These are phyloP conservation scores for Colletotrichum sp. DNA, from an alignment of 2,329 filamentous ascomycete species.

Conservation along the genomic window DNA sequence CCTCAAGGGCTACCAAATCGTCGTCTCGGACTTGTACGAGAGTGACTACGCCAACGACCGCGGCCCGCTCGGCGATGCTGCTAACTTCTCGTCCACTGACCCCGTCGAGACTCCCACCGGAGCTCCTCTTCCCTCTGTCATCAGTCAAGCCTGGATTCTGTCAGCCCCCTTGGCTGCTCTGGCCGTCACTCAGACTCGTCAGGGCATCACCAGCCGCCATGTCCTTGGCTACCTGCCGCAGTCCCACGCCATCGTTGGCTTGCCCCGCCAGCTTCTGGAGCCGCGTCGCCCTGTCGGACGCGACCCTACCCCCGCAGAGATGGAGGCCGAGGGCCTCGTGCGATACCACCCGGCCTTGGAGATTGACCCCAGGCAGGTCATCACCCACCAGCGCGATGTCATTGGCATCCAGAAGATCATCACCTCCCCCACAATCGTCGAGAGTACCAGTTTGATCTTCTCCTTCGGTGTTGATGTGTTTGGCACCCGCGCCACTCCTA, in stretches of 20 bases:
- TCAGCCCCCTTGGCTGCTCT: conserved; percentile 80
- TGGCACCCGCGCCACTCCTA: conserved; percentile 84
- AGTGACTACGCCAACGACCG: conserved; percentile 84
- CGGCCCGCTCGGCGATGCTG: conserved; percentile 72
- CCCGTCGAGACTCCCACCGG: conserved; percentile 63
- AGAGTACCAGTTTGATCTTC: conserved; percentile 90
- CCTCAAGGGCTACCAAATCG: conserved; percentile 84
- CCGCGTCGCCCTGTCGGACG: conserved; percentile 85
- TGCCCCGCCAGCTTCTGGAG: conserved; percentile 81
- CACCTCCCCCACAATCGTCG: conserved; percentile 78
- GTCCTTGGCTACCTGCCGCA: conserved; percentile 80
- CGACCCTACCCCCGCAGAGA: conserved; percentile 79
- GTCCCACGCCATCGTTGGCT: conserved; percentile 75
- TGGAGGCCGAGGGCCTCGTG: conserved; percentile 78
- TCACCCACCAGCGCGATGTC: conserved; percentile 85
- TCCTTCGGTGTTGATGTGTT: conserved; percentile 91
- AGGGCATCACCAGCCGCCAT: conserved; percentile 87
- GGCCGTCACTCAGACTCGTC: conserved; percentile 84
- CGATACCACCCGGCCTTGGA: conserved; percentile 79
- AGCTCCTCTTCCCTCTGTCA: conserved; percentile 71
- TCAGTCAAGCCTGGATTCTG: conserved; percentile 82
- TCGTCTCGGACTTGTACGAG: conserved; percentile 89
- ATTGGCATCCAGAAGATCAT: conserved; percentile 76
- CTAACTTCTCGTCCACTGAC: conserved; percentile 79
- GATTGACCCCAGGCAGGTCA: conserved; percentile 79